Evolutionary conservation across 352 stramenopile species (phyloP).

Genomic region (Globisporangium barbulae): DNA sequence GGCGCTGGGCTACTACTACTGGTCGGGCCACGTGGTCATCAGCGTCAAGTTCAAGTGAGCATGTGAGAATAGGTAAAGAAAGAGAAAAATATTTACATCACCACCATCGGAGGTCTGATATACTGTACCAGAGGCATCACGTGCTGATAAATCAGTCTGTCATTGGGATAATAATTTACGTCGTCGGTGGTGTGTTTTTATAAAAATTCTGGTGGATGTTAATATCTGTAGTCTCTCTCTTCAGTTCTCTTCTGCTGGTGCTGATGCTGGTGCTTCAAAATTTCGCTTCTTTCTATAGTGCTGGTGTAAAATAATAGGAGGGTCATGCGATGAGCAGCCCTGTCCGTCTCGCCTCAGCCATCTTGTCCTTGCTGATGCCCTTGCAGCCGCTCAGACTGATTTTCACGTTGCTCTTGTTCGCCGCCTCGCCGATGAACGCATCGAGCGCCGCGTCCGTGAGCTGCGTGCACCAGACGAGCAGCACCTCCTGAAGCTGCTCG

Average conservation of each 20-base stretch:
- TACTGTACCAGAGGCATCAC: neutral
- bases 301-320: neutral
- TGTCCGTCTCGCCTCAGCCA: conserved; percentile 29
- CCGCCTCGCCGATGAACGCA: conserved; percentile 34
- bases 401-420: conserved; percentile 20
- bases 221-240: neutral
- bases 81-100: conserved; percentile 7
- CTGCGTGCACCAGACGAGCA: conserved; percentile 83
- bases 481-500: conserved; percentile 52
- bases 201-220: neutral
- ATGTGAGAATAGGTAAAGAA: neutral
- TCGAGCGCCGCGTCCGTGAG: conserved; percentile 68
- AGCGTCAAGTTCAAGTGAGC: conserved; percentile 21
- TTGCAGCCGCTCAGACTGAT: conserved; percentile 76
- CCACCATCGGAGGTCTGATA: neutral
- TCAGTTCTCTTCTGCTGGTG: neutral
- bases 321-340: conserved; percentile 32
- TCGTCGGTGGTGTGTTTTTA: neutral
- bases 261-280: neutral
- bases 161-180: conserved; percentile 8
- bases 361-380: conserved; percentile 34
- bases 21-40: conserved; percentile 42
- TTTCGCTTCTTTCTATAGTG: conserved; percentile 6
- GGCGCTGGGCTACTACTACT: conserved; percentile 40
- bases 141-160: neutral